Conservation (phyloP, 371 early-diverging fungal genomes). For the Dinochytrium kinnereticum region DNA sequence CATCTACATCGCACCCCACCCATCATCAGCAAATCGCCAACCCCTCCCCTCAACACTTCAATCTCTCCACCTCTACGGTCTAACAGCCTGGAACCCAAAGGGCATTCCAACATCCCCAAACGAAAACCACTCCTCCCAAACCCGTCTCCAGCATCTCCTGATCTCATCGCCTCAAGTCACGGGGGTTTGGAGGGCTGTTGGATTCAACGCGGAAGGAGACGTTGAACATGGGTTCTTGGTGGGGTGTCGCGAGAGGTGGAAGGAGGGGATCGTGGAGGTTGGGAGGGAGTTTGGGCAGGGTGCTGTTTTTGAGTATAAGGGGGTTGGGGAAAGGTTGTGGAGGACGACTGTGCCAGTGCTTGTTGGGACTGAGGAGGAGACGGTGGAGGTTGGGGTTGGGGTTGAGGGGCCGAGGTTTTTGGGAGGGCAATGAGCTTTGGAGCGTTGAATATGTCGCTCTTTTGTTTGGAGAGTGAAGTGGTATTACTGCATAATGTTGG, state of each 20-base stretch:
- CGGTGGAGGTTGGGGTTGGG: not conserved
- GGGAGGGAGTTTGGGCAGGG: not conserved
- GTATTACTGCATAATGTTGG: too few relatives aligned
- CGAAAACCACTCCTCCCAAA: not conserved
- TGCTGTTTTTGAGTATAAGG: not conserved
- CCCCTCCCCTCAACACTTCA: too few relatives aligned
- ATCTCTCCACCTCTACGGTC: not conserved
- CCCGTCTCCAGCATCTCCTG: not conserved
- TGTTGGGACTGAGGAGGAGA: not conserved
- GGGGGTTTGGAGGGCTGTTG: not conserved
- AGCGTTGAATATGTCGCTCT: too few relatives aligned
- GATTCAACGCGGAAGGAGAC: not conserved
- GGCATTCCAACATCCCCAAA: not conserved
- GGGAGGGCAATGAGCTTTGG: too few relatives aligned
- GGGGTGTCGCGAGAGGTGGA: not conserved
- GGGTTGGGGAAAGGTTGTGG: not conserved
- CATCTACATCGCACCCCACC: too few relatives aligned
- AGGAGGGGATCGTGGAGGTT: not conserved
- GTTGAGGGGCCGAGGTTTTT: too few relatives aligned
- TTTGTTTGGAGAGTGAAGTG: too few relatives aligned
- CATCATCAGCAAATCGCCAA: too few relatives aligned
- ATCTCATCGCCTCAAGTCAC: not conserved
- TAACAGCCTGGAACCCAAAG: not conserved
- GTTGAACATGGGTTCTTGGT: conserved; percentile 9
- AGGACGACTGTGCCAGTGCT: conserved; percentile 2